A percentile compares a stretch with the other conserved stretches of the same genome.
phyloP scores from a whole-genome alignment of 2,329 filamentous ascomycete genomes.

The Byssoonygena ceratinophila region DNA sequence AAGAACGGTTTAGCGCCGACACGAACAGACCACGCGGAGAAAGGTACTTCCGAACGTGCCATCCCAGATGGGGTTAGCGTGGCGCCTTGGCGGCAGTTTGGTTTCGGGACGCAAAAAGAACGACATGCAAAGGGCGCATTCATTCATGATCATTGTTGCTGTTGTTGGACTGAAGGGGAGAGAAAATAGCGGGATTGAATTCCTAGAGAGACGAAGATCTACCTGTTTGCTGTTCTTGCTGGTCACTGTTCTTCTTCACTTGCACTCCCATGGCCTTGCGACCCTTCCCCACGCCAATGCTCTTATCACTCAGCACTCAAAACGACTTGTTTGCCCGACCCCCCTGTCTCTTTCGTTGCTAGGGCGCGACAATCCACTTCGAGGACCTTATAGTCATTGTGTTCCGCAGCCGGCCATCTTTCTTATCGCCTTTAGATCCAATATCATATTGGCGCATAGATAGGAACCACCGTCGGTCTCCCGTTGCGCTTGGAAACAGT shows the following conservation, averaged over 20 bases:
- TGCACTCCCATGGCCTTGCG: neutral
- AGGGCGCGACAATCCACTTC: constrained; percentile 6
- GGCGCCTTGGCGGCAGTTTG: neutral
- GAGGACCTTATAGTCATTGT: neutral
- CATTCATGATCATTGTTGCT: too few species aligned
- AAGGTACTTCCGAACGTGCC: neutral
- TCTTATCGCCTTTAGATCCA: neutral
- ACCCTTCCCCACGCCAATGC: neutral
- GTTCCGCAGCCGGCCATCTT: neutral
- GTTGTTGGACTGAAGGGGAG: neutral
- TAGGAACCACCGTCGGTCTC: neutral
- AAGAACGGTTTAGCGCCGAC: constrained; percentile 5
- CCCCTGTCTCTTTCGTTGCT: constrained; percentile 10
- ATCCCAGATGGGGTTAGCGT: neutral
- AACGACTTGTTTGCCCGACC: neutral
- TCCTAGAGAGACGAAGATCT: neutral
- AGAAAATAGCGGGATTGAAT: too few species aligned
- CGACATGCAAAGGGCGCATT: neutral
- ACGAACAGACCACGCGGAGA: constrained; percentile 6
- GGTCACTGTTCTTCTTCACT: neutral
- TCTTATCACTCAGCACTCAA: neutral
- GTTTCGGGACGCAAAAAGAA: neutral
- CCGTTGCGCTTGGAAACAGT: neutral
- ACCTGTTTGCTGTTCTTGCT: neutral
- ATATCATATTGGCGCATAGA: constrained; percentile 3